Evolutionary conservation across 1,139 yeast genomes (phyloP).

Genomic region (Lizanozyma gosingica): DNA sequence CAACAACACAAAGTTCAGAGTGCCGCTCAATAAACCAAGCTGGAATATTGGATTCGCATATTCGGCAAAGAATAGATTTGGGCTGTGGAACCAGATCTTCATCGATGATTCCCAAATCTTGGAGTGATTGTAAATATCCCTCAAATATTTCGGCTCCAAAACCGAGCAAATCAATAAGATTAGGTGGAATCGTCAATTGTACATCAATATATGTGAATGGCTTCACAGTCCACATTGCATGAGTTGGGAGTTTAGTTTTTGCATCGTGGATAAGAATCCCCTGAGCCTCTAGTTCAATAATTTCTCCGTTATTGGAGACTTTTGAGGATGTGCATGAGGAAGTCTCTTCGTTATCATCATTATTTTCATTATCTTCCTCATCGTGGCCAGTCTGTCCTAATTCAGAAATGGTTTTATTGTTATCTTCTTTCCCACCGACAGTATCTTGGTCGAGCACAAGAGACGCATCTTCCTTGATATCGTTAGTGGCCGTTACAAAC

Average conservation of each 20-base stretch:
- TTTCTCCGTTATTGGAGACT: slow-evolving; percentile 47
- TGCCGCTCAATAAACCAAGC: slow-evolving; percentile 97
- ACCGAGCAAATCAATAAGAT: slow-evolving; percentile 65
- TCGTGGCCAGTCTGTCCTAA: neutral
- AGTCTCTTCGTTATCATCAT: slow-evolving; percentile 8
- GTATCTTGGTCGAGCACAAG: slow-evolving; percentile 3
- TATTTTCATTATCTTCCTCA: slow-evolving; percentile 4
- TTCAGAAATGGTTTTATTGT: neutral
- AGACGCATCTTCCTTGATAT: slow-evolving; percentile 9
- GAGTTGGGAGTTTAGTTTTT: slow-evolving; percentile 53
- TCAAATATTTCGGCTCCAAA: slow-evolving; percentile 85
- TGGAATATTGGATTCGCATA: slow-evolving; percentile 87
- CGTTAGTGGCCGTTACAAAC: slow-evolving; percentile 52
- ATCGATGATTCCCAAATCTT: slow-evolving; percentile 52
- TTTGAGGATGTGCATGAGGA: slow-evolving; percentile 18
- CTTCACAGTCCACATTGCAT: slow-evolving; percentile 89
- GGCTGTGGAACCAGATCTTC: slow-evolving; percentile 67
- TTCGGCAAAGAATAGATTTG: slow-evolving; percentile 72
- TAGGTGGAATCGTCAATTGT: slow-evolving; percentile 57
- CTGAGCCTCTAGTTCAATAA: slow-evolving; percentile 81
- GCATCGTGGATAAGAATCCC: slow-evolving; percentile 83
- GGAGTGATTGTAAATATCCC: slow-evolving; percentile 56
- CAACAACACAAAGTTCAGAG: slow-evolving; percentile 78
- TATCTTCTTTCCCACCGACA: slow-evolving; percentile 1
- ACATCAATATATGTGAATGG: slow-evolving; percentile 62